Base-by-base conservation (phyloP, 1,284 basidiomycete species). In the Fomitopsis palustris region DNA sequence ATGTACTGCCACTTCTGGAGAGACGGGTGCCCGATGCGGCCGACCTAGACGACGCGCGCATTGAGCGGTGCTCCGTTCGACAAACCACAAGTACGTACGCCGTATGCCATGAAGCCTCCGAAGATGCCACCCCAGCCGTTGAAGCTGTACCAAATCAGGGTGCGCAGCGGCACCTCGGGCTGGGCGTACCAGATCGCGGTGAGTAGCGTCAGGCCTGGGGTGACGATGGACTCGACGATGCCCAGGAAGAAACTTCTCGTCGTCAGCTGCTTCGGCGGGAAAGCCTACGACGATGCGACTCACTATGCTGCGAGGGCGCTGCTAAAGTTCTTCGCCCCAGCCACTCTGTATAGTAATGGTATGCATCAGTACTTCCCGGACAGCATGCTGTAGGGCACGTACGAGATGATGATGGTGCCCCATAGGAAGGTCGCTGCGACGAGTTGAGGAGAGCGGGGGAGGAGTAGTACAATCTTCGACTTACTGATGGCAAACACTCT, bases 51-150 rank as follows among this genome's bases (percentile, higher is more conserved):
- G 5, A 27, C 3, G 9, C 39, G 17, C 5, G 4, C 23, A 21
- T 42, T 17, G 21, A 21, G 31, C 27, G 6, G 41, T 3, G 42
- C 8, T 41, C 31, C 21, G 17, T 2, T 21, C 16, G 21, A 25
- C 1, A 7, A 1, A 39, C 8, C 10, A 47, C 45, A 17, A 17
- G 16, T 9, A 47, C 52, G 16, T 37, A 66, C 65, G 0, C 63
- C 65, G 27, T 64, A 66, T 0, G 65, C 63, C 2, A 66, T 55
- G 57, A 66, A 64, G 4, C 63, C 65, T 9, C 65, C 65, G 29
- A 66, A 63, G 17, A 66, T 66, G 0, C 65, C 65, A 2, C 61
- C 55, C 63, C 63, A 66, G 19, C 65, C 65, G 53, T 66, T 66
- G 61, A 66, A 66, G 35, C 63, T 62, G 53, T 64, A 64, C 65